Conservation (phyloP, 2,329 filamentous ascomycete genomes). For the Pseudogymnoascus sp. region DNA sequence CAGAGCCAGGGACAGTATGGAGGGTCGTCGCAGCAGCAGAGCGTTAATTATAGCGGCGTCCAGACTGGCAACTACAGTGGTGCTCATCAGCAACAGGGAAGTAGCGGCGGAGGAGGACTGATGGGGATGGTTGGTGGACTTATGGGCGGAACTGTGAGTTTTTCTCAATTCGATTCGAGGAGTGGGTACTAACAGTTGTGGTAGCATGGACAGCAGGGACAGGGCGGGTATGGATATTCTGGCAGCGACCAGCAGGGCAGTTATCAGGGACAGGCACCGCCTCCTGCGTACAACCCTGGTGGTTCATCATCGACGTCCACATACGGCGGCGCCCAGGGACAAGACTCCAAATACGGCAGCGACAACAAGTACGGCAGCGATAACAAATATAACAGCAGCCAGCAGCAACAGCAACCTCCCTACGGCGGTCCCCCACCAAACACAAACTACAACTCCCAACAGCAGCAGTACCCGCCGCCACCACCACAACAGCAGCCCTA, state of each 20-base stretch:
- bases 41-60: constrained; percentile 17
- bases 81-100: background rate
- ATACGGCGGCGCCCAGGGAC: constrained; percentile 10
- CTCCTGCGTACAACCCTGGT: constrained; percentile 47
- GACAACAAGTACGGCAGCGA: background rate
- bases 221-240: constrained; percentile 54
- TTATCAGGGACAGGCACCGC: constrained; percentile 54
- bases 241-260: constrained; percentile 35
- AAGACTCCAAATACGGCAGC: constrained; percentile 4
- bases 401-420: constrained; percentile 14
- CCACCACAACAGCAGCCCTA: background rate
- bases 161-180: constrained; percentile 12
- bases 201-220: constrained; percentile 31
- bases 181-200: background rate
- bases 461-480: constrained; percentile 13
- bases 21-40: constrained; percentile 48
- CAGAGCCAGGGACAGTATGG: constrained; percentile 46
- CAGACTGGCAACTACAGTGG: constrained; percentile 1
- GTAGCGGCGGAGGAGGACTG: constrained; percentile 14
- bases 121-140: constrained; percentile 25
- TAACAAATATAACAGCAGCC: constrained; percentile 7
- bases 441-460: constrained; percentile 8
- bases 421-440: constrained; percentile 17
- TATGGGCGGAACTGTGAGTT: constrained; percentile 25
- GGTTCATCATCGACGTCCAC: constrained; percentile 14